Base-by-base conservation (phyloP, 805 yeast genomes). In the Candida parachauliodes region DNA sequence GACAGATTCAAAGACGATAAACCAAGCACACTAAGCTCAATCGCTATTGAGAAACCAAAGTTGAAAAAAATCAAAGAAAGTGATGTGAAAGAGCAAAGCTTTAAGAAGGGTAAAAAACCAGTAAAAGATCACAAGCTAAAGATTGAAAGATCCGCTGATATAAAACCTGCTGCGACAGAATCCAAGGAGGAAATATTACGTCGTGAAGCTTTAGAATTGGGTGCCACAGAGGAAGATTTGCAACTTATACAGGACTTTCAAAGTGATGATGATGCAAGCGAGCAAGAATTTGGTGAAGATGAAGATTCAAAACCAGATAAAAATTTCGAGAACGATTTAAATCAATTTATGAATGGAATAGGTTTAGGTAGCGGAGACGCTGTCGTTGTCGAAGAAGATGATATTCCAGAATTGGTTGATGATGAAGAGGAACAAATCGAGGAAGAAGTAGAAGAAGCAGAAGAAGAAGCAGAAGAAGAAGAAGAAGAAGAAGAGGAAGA, bases 201-300 rank as follows among this genome's bases (percentile, higher is more conserved):
- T 48, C 76, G 79, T 43, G 94, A 83, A 62, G 94, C 95, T 2
- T 56, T 81, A 10, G 81, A 80, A 16, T 62, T 89, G 20, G 96
- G 97, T 23, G 98, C 96, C 15, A 73, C 87, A 11, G 93, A 85
- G 48, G 89, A 80, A 16, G 97, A 88, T 57, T 55, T 89, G 32
- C 72, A 75, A 30, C 60, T 88, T 35, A 48, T 89, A 9, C 70
- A 72, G 23, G 83, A 72, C 11, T 48, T 83, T 3, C 40, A 39
- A 17, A 25, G 25, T 18, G 61, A 65, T 9, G 77, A 73, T 17
- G 76, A 67, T 20, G 70, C 63, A 20, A 72, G 78, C 48, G 81
- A 75, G 43, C 70, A 68, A 40, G 79, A 74, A 43, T 71, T 71
- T 40, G 77, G 64, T 21, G 67, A 51, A n/a, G 60, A 62, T 27